Evolutionary conservation across 371 early-diverging fungal species (phyloP).

Genomic region (Mortierella sp.): DNA sequence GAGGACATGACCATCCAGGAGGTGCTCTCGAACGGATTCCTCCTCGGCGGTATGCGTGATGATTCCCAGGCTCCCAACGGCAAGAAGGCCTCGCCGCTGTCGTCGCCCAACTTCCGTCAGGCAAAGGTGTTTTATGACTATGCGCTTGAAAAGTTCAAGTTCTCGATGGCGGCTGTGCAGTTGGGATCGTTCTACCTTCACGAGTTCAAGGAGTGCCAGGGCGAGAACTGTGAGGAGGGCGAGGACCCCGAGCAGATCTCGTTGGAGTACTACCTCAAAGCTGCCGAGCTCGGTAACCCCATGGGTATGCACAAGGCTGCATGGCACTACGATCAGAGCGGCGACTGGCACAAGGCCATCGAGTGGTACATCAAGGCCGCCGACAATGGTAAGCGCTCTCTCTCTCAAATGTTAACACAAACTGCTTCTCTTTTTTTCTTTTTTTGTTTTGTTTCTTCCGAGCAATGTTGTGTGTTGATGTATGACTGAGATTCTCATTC

Average conservation of each 20-base stretch:
- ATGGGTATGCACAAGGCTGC: slow-evolving; percentile 74
- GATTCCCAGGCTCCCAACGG: slow-evolving; percentile 55
- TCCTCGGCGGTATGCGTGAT: slow-evolving; percentile 70
- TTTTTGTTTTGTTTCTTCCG: background rate
- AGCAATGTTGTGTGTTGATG: background rate
- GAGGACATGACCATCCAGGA: slow-evolving; percentile 61
- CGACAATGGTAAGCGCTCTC: slow-evolving; percentile 66
- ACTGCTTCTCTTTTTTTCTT: background rate
- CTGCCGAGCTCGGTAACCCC: slow-evolving; percentile 67
- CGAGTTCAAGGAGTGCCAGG: slow-evolving; percentile 66
- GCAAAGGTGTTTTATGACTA: slow-evolving; percentile 67
- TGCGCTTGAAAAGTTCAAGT: slow-evolving; percentile 64
- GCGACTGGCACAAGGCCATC: slow-evolving; percentile 61
- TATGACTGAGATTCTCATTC: background rate
- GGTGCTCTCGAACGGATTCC: slow-evolving; percentile 64
- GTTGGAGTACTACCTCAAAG: slow-evolving; percentile 66
- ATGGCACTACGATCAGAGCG: slow-evolving; percentile 64
- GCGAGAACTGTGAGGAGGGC: slow-evolving; percentile 63
- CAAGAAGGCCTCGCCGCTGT: slow-evolving; percentile 63
- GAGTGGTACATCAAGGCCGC: slow-evolving; percentile 66
- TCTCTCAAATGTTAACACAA: background rate
- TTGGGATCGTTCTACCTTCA: slow-evolving; percentile 69
- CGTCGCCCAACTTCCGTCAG: slow-evolving; percentile 69
- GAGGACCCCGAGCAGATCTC: slow-evolving; percentile 66
- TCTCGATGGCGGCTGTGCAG: slow-evolving; percentile 74